phyloP scores from a whole-genome alignment of 495 filamentous ascomycete genomes.

The Astrothelium macrocarpum region DNA sequence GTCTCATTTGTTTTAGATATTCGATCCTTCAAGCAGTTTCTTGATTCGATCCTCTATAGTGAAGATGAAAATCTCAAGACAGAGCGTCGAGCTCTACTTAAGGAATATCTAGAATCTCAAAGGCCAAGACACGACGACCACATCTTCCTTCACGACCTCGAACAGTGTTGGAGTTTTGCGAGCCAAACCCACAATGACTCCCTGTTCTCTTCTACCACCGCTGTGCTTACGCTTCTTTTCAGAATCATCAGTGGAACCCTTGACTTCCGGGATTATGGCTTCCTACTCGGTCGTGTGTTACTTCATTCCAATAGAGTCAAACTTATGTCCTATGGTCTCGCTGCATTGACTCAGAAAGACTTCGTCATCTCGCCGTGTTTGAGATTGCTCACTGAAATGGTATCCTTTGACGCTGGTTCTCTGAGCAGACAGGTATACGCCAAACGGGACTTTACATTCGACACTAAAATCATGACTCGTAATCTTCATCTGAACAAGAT shows the following conservation, averaged over 20 bases:
- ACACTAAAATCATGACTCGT: slow-evolving; percentile 51
- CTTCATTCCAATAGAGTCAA: slow-evolving; percentile 63
- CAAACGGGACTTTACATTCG: slow-evolving; percentile 57
- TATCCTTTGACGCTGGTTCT: slow-evolving; percentile 70
- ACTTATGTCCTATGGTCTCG: slow-evolving; percentile 60
- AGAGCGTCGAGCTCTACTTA: slow-evolving; percentile 44
- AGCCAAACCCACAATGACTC: slow-evolving; percentile 61
- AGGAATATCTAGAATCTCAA: slow-evolving; percentile 62
- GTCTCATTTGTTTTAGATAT: slow-evolving; percentile 42
- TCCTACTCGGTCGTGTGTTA: slow-evolving; percentile 61
- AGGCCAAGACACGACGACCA: slow-evolving; percentile 45
- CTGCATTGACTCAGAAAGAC: slow-evolving; percentile 64
- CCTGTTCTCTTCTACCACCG: slow-evolving; percentile 62
- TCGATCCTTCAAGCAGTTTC: slow-evolving; percentile 64
- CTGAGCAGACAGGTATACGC: slow-evolving; percentile 61
- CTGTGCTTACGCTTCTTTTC: slow-evolving; percentile 66
- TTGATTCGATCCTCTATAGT: slow-evolving; percentile 50
- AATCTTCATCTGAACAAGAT: slow-evolving; percentile 44
- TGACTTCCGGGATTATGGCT: slow-evolving; percentile 60
- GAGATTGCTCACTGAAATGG: slow-evolving; percentile 67
- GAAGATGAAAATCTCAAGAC: slow-evolving; percentile 22
- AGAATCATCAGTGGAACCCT: slow-evolving; percentile 59
- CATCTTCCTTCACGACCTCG: slow-evolving; percentile 59
- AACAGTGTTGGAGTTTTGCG: slow-evolving; percentile 70
- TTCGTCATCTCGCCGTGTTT: slow-evolving; percentile 77